Base-by-base conservation (phyloP, 1,139 yeast species). In the Zygosaccharomyces sapae region DNA sequence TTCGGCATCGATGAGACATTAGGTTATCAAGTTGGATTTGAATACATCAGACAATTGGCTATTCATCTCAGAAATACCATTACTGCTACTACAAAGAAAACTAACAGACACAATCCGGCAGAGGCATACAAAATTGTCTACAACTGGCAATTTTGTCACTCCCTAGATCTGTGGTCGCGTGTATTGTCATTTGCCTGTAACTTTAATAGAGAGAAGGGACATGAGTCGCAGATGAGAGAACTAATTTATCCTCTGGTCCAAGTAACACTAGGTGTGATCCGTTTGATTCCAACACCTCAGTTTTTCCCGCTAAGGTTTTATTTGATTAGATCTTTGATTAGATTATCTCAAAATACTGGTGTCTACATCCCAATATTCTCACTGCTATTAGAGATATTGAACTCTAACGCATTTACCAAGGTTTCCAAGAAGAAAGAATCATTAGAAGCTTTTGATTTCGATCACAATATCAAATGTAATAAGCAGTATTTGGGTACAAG, bases 61-160 rank as follows among this genome's bases (percentile, higher is more conserved):
- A 81, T 94, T 48, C 96, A 89, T 64, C 76, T 94, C 58, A 82
- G 97, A 73, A 82, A 83, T 64, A 81, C 92, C 64, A 81, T 85
- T 55, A 83, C 76, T 56, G 78, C 79, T 22, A 81, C 87, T 33
- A 81, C 85, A 43, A 83, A 83, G 61, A 77, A 78, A 57, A 75
- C 86, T 4, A 76, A 70, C 55, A 81, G 79, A 62, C 63, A 77
- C 25, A 67, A 69, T 52, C 62, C 72, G 20, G 64, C 69, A 40
- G 78, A 76, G 34, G 76, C 81, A 4, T 75, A 74, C 66, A 69
- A 77, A 68, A 67, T 73, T 65, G 59, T 94, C 41, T 92, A 92
- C 71, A 92, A 92, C 71, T 94, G 98, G 98, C 97, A 90, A 69
- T 94, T 79, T 66, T 83, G 90, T 57, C 97, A 94, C 65, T 86